Evolutionary conservation across 805 yeast genomes (phyloP), one percentile per base, ranked within the genome.

Genomic region (Lachancea mirantina): DNA sequence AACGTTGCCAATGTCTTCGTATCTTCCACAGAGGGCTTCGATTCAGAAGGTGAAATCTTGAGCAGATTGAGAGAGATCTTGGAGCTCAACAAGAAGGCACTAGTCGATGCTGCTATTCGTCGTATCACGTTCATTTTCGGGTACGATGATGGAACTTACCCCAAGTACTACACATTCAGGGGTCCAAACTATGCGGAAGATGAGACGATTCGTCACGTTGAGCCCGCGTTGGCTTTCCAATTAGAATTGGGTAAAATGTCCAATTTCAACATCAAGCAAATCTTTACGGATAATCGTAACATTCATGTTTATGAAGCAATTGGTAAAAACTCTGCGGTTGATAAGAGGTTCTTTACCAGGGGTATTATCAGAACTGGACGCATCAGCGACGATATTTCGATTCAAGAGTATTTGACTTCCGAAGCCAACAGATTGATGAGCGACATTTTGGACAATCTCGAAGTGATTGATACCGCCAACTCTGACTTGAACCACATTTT

Each of bases 171-270:
- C 68, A 92, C 97, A 23, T 92, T 84, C 74, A 84, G 83, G 52
- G 95, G 89, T 41, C 94, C 94, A 32, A 70, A 71, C 22, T 92
- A 82, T 57, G 52, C 49, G 21, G 99, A 92, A 65, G 95, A 92
- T 65, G 76, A 79, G 62, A 88, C 88, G 14, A 83, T 92, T 58
- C 87, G 99, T 68, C 96, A 92, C 59, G 87, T 92, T 48, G 97
- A 92, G 62, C 99, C 99, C 15, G 96, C 97, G 25, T 70, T 89
- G 51, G 97, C 98, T 32, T 92, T 78, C 82, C 98, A 92, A 68
- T 73, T 92, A 47, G 99, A 92, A 65, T 72, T 92, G 43, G 89
- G 84, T 51, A 78, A 97, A 65, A 71, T 92, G 63, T 84, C 94
- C 27, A 94, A 92, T 68, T 92, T 92, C 67, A 78, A 84, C 65